Base-by-base conservation (phyloP, 2,329 filamentous ascomycete genomes). In the Colletotrichum neosansevieriae region DNA sequence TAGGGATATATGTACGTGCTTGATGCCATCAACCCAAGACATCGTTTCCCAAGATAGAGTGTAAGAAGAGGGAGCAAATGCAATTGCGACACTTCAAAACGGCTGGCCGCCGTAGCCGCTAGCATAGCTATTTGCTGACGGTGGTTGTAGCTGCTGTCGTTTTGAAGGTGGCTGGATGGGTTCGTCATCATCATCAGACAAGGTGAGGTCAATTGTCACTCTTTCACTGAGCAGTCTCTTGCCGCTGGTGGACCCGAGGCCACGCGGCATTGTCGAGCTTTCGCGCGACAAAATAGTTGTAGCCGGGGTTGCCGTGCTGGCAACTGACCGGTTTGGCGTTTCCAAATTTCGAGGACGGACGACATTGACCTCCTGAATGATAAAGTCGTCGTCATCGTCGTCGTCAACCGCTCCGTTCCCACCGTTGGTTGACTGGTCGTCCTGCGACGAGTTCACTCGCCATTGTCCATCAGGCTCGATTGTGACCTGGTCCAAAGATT, bases 401-500 rank as follows among this genome's bases (percentile, higher is more conserved):
- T 68, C 65, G 32, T 79, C 72, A 54, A 75, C 71, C 5, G 71
- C 70, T 63, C 74, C 73, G 76, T 73, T 42, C 77, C 74, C 3
- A 72, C 58, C 53, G 19, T 66, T 70, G 38, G 44, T 36, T n/a
- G 63, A 45, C 40, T 51, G 56, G 24, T 76, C 76, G 7, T 79
- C 76, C 6, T 81, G 79, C 3, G 75, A 72, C 10, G 74, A 75
- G 49, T 82, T 81, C 7, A 78, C 75, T 57, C 79, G 79, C 96
- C 96, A 99, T 72, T 86, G 84, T 3, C 95, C 96, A 72, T 94
- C 87, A 1, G 95, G 94, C 74, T 98, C 93, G 47, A 99, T 93
- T 1, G 91, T 94, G 29, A 98, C 94, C 73, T 97, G 92, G 64
- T 98, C 94, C 0, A 91, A 84, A 19, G 87, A 89, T 45, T 84